Conservation (phyloP, 1,284 basidiomycete species). For the Austroboletus sp. region DNA sequence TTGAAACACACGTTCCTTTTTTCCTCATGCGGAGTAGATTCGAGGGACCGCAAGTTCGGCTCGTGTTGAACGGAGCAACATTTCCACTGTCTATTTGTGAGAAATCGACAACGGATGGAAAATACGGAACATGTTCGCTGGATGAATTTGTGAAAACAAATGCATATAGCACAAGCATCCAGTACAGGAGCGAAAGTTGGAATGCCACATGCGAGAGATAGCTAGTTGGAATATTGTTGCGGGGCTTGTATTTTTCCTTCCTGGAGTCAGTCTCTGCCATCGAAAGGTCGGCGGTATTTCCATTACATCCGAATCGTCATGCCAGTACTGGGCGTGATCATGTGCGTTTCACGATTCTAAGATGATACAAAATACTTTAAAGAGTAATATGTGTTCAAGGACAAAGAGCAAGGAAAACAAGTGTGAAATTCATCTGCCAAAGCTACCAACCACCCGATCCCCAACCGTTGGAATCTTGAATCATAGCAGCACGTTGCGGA, state of each 20-base stretch:
- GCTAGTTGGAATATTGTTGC: too few species aligned
- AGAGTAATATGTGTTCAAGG: slow-evolving; percentile 21
- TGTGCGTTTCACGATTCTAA: slow-evolving; percentile 18
- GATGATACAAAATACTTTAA: slow-evolving; percentile 25
- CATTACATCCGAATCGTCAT: neutral
- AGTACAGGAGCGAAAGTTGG: slow-evolving; percentile 35
- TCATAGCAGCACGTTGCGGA: slow-evolving; percentile 55
- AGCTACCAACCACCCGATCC: slow-evolving; percentile 32
- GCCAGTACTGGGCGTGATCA: neutral
- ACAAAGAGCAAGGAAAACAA: slow-evolving; percentile 10
- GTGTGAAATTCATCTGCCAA: slow-evolving; percentile 11
- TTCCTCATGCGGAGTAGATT: slow-evolving; percentile 21
- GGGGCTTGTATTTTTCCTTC: too few species aligned
- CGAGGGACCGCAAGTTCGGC: slow-evolving; percentile 37
- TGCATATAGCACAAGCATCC: slow-evolving; percentile 23
- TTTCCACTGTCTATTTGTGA: slow-evolving; percentile 35
- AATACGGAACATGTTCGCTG: slow-evolving; percentile 38
- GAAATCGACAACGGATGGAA: slow-evolving; percentile 25
- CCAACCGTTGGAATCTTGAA: slow-evolving; percentile 42
- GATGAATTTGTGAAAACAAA: slow-evolving; percentile 35
- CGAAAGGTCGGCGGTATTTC: too few species aligned
- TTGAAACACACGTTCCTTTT: neutral
- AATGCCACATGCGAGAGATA: slow-evolving; percentile 34
- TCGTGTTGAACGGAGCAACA: slow-evolving; percentile 41
- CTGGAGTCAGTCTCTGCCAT: neutral